A percentile compares a stretch with the other conserved stretches of the same genome.
Evolutionary conservation across 179 eudicot genomes (phyloP).

Genomic region (Silene noctiflora): DNA sequence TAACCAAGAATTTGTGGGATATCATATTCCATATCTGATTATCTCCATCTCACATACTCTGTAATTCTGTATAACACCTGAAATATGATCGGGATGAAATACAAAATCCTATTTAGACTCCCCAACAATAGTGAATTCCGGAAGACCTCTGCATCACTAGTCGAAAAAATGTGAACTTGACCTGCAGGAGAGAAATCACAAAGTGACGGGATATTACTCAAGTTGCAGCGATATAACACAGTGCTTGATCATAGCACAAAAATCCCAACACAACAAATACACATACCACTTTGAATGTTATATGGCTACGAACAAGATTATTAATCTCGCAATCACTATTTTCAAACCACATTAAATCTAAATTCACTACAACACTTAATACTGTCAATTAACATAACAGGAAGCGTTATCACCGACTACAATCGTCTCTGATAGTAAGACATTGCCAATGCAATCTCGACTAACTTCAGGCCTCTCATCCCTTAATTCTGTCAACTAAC

Average conservation of each 20-base stretch:
- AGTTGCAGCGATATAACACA: background rate
- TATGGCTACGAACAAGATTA: background rate
- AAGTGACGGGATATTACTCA: background rate
- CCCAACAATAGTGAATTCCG: too few species aligned
- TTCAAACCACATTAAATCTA: background rate
- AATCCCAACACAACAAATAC: background rate
- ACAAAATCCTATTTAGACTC: too few species aligned
- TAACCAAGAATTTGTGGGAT: too few species aligned
- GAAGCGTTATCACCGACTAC: background rate
- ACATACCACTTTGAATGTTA: background rate
- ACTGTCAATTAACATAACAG: slow-evolving; percentile 13
- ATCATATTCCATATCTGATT: too few species aligned
- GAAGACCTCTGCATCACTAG: background rate
- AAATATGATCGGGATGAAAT: too few species aligned
- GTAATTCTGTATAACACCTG: too few species aligned
- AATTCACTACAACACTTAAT: slow-evolving; percentile 8
- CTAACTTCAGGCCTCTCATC: slow-evolving; percentile 59
- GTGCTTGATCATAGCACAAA: background rate
- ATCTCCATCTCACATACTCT: too few species aligned
- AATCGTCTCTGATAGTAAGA: slow-evolving; percentile 33
- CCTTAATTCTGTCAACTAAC: slow-evolving; percentile 26
- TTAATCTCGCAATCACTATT: background rate
- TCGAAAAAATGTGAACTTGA: background rate
- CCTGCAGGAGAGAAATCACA: background rate
- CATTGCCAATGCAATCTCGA: slow-evolving; percentile 40